Base-by-base conservation (phyloP, 2,329 filamentous ascomycete species). In the Alternaria rosae region DNA sequence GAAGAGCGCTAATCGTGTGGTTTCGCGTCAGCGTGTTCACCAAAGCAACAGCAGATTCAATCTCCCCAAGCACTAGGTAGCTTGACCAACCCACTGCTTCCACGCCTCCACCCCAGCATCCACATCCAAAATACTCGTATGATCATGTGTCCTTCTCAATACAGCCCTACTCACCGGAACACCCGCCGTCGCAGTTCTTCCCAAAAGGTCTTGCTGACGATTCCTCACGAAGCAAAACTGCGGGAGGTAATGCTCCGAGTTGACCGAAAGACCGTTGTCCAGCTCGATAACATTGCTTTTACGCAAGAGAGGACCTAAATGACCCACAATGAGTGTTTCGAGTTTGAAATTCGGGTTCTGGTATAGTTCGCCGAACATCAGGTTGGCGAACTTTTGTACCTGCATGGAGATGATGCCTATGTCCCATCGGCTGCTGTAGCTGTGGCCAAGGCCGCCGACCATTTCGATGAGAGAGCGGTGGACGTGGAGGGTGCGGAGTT, bases 271-370 rank as follows among this genome's bases (percentile, higher is more conserved):
- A 3, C 38, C 38, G 6, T 42, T 11, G 10, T 1, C 32, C 32
- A 35, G 17, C 9, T 42, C 11, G 10, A 42, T 5, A 3, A n/a
- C 38, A 42, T 42, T 20, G 38, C n/a, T 20, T 5, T 42, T 20
- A 11, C 38, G 6, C 6, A 6, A 7, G 10, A 42, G 17, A 0
- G 38, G 38, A 2, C 17, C 38, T 3, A 42, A 20, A n/a, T 42
- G n/a, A 5, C 38, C 38, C 5, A 42, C 17, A 12, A 20, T 42
- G 0, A 42, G 17, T 42, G 38, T 20, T 42, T 42, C n/a, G n/a
- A 42, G 38, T 1, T 1, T 2, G 10, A 3, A 4, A 42, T 7
- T 3, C 0, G 38, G 38, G 17, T 42, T 11, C 7, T 0, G 10
- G 17, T 42, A 42, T 10, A 42, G 38, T 42, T 42, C 38, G 9